Evolutionary conservation across 2,329 filamentous ascomycete genomes (phyloP).

Genomic region (Aspergillus fijiensis): DNA sequence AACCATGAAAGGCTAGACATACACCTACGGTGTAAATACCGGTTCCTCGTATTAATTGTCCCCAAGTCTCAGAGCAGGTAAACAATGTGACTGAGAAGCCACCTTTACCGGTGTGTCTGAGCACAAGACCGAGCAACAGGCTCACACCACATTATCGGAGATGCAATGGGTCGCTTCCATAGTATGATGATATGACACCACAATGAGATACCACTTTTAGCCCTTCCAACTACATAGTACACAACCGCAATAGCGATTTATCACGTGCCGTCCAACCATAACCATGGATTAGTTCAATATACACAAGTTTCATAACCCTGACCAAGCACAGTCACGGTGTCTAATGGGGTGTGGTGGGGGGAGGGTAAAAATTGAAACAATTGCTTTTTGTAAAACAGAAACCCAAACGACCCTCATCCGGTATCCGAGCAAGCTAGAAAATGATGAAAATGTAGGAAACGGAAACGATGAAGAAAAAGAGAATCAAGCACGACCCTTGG

Average conservation of each 20-base stretch:
- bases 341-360: not conserved
- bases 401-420: conserved; percentile 8
- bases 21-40: not conserved
- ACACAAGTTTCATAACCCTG: conserved; percentile 2
- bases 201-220: not conserved
- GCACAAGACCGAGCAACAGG: too few relatives aligned
- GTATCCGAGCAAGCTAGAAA: conserved; percentile 12
- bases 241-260: not conserved
- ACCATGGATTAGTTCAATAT: conserved; percentile 8
- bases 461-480: not conserved
- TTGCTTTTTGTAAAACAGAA: conserved; percentile 3
- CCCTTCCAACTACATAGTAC: not conserved
- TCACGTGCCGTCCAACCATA: not conserved
- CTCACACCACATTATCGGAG: not conserved
- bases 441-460: not conserved
- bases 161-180: not conserved
- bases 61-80: too few relatives aligned
- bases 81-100: too few relatives aligned
- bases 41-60: not conserved
- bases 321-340: not conserved
- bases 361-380: not conserved
- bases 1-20: not conserved
- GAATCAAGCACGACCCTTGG: conserved; percentile 26
- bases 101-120: too few relatives aligned
- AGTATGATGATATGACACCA: conserved; percentile 2